Evolutionary conservation across 1,284 basidiomycete species (phyloP).

Genomic region (Sphagnurus paluster): DNA sequence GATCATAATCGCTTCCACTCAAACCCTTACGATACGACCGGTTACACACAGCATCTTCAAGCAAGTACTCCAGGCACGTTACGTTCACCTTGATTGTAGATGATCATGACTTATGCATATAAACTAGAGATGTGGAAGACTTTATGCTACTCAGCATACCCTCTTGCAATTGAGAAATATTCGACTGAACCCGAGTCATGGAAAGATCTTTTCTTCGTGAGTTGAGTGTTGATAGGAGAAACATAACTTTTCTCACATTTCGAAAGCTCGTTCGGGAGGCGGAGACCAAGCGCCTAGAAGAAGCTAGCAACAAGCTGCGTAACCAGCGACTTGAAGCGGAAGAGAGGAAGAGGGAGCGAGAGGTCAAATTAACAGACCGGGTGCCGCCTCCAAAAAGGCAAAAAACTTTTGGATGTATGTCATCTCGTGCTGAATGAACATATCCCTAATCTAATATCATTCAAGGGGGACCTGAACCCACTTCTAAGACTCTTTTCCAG

Average conservation of each 20-base stretch:
- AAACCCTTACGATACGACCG: slow-evolving; percentile 9
- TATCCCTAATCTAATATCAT: slow-evolving; percentile 10
- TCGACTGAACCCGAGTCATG: slow-evolving; percentile 56
- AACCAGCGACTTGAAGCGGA: slow-evolving; percentile 65
- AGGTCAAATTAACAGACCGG: slow-evolving; percentile 69
- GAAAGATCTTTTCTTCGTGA: slow-evolving; percentile 68
- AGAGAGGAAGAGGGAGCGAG: slow-evolving; percentile 69
- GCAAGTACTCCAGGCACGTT: slow-evolving; percentile 57
- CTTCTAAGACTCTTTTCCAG: slow-evolving; percentile 71
- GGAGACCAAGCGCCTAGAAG: slow-evolving; percentile 62
- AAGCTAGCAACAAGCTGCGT: slow-evolving; percentile 57
- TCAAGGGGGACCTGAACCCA: slow-evolving; percentile 48
- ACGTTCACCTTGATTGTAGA: slow-evolving; percentile 7
- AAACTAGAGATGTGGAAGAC: slow-evolving; percentile 67
- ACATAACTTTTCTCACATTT: slow-evolving; percentile 7
- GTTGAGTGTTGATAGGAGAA: slow-evolving; percentile 24
- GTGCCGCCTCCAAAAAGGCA: slow-evolving; percentile 62
- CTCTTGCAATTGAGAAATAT: slow-evolving; percentile 49
- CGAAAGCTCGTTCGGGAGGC: slow-evolving; percentile 46
- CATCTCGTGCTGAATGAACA: slow-evolving; percentile 3
- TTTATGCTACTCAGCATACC: slow-evolving; percentile 60
- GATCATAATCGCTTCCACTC: slow-evolving; percentile 16
- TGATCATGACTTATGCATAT: slow-evolving; percentile 18
- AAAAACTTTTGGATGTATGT: slow-evolving; percentile 54
- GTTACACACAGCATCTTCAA: slow-evolving; percentile 48